A percentile compares a stretch with the other conserved stretches of the same genome.
Evolutionary conservation across 495 filamentous ascomycete species (phyloP).

Genomic region (Zalerion maritima): DNA sequence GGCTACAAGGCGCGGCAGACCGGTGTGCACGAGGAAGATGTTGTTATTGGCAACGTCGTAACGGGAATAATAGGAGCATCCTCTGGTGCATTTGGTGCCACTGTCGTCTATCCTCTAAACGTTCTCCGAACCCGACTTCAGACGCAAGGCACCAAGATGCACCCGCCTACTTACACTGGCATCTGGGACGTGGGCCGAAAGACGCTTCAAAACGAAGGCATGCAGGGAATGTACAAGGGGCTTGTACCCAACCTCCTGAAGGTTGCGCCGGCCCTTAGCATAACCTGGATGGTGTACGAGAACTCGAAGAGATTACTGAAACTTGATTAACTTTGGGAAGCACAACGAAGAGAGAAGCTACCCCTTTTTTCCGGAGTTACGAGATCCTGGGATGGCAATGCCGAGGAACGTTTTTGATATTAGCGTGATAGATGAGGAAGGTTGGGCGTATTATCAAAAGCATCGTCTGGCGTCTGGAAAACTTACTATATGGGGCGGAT

Average conservation of each 20-base stretch:
- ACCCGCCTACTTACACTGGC: slow-evolving; percentile 80
- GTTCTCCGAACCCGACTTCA: slow-evolving; percentile 87
- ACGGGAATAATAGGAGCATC: slow-evolving; percentile 76
- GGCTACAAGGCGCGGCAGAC: slow-evolving; percentile 52
- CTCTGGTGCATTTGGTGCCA: slow-evolving; percentile 87
- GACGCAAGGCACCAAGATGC: slow-evolving; percentile 82
- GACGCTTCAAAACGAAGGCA: slow-evolving; percentile 71
- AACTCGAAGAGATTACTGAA: slow-evolving; percentile 72
- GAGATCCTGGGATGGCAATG: too few relatives aligned
- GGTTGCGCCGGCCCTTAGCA: slow-evolving; percentile 90
- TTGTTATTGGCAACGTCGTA: slow-evolving; percentile 56
- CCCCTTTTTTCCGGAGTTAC: too few relatives aligned
- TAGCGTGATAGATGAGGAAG: too few relatives aligned
- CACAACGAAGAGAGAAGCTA: too few relatives aligned
- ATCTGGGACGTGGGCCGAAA: slow-evolving; percentile 73
- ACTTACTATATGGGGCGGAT: too few relatives aligned
- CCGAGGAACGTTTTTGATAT: too few relatives aligned
- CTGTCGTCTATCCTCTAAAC: slow-evolving; percentile 87
- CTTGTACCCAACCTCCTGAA: slow-evolving; percentile 93
- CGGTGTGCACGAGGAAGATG: slow-evolving; percentile 69
- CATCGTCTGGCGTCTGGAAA: too few relatives aligned
- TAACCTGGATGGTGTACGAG: slow-evolving; percentile 96
- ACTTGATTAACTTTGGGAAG: slow-evolving; percentile 45
- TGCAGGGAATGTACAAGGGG: slow-evolving; percentile 83
- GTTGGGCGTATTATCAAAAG: too few relatives aligned